A percentile compares a stretch with the other conserved stretches of the same genome.
These are phyloP conservation scores for Termitomyces sp. DNA, from an alignment of 768 basidiomycete species.

Conservation along the genomic window DNA sequence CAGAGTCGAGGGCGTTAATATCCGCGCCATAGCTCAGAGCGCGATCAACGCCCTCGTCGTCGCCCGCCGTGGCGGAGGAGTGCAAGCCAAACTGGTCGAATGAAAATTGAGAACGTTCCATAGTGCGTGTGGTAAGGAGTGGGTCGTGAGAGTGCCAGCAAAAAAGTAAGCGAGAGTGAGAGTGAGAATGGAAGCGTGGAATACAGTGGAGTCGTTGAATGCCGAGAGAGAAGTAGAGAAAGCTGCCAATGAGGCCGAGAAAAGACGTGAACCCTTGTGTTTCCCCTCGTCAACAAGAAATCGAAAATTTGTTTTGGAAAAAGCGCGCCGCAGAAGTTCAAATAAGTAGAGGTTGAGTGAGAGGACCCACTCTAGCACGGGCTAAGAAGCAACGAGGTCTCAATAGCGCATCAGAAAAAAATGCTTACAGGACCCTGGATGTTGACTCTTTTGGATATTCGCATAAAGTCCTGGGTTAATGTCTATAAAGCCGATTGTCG, in stretches of 20 bases:
- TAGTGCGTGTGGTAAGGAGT: slow-evolving; percentile 8
- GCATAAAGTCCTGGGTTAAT: slow-evolving; percentile 14
- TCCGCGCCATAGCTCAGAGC: slow-evolving; percentile 59
- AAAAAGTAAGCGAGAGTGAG: slow-evolving; percentile 4
- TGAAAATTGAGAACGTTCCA: slow-evolving; percentile 22
- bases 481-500: slow-evolving; percentile 12
- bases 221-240: slow-evolving; percentile 5
- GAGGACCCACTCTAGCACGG: slow-evolving; percentile 5
- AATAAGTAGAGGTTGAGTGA: slow-evolving; percentile 15
- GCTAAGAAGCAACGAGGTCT: slow-evolving; percentile 12
- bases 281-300: slow-evolving; percentile 2
- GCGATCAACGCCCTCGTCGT: slow-evolving; percentile 44
- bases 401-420: slow-evolving; percentile 16
- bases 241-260: slow-evolving; percentile 7
- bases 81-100: slow-evolving; percentile 40
- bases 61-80: slow-evolving; percentile 50
- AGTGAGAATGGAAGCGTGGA: slow-evolving; percentile 6
- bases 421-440: slow-evolving; percentile 15
- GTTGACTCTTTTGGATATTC: slow-evolving; percentile 15
- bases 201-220: slow-evolving; percentile 5
- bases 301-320: slow-evolving; percentile 8
- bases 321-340: background rate
- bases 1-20: slow-evolving; percentile 57
- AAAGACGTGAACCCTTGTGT: slow-evolving; percentile 1
- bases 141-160: slow-evolving; percentile 8